Evolutionary conservation across 345 rosid species (phyloP).

Genomic region (Dipteronia sinensis): DNA sequence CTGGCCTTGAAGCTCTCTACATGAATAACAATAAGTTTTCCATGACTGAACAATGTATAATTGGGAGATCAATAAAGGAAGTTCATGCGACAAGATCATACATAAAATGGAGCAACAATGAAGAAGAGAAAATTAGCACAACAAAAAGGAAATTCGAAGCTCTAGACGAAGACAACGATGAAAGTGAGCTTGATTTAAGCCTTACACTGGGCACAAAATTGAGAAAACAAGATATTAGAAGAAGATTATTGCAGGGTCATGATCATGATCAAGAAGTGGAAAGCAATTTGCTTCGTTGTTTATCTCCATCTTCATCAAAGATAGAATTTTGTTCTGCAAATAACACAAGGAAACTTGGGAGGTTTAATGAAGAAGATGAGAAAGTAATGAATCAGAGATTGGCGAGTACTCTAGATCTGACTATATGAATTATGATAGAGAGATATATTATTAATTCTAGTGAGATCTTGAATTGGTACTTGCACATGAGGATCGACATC

Average conservation of each 20-base stretch:
- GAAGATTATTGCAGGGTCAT: background rate
- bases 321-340: slow-evolving; percentile 3
- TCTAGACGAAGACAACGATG: background rate
- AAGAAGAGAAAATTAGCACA: slow-evolving; percentile 3
- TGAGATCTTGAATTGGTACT: slow-evolving; percentile 57
- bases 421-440: slow-evolving; percentile 29
- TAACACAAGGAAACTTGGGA: background rate
- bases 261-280: slow-evolving; percentile 23
- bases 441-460: slow-evolving; percentile 27
- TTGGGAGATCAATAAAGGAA: slow-evolving; percentile 9
- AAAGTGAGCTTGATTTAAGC: slow-evolving; percentile 33
- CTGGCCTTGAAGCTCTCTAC: slow-evolving; percentile 17
- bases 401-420: slow-evolving; percentile 49
- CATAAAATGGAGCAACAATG: slow-evolving; percentile 7
- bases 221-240: slow-evolving; percentile 5
- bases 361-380: slow-evolving; percentile 16
- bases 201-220: slow-evolving; percentile 36
- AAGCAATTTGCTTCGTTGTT: slow-evolving; percentile 32
- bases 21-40: background rate
- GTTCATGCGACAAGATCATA: background rate
- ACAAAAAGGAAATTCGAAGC: slow-evolving; percentile 25
- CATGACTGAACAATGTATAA: slow-evolving; percentile 6
- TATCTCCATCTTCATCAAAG: slow-evolving; percentile 30
- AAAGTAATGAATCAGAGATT: slow-evolving; percentile 19
- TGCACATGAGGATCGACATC: slow-evolving; percentile 29